Evolutionary conservation across 2,329 filamentous ascomycete species (phyloP), one percentile per base, ranked within the genome.

Genomic region (Hysterium pulicare): DNA sequence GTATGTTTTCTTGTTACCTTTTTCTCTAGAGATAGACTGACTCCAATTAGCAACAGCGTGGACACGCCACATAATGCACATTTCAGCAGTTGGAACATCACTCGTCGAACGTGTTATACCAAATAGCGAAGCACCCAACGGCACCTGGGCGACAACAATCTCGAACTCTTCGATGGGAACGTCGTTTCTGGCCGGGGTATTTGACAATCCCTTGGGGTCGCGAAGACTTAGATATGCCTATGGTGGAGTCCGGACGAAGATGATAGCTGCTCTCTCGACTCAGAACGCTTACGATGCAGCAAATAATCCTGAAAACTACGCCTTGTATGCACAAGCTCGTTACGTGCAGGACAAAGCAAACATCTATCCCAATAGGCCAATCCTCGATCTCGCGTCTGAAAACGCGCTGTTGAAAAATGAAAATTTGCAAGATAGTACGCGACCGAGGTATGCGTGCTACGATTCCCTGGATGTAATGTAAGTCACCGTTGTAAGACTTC

Each of bases 251-350:
- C 54, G 61, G n/a, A 47, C 59, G 2, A 66, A 66, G 22, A 42
- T 64, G 2, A 45, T 66, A 0, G 58, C 60, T 15, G 50, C 51
- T 2, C 46, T 64, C 3, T 57, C 59, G 2, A 61, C 56, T 0
- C 62, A 64, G 23, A 53, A 56, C 48, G 47, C 56, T 0, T 66
- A 64, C 31, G 60, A 64, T 26, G 55, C 61, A 2, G 48, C 48
- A 1, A 64, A 63, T 36, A 66, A 66, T 19, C 58, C 62, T 0
- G 62, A 66, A 33, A 66, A 59, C 34, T 64, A 66, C 35, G 61
- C 59, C 2, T 31, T 66, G 4, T 64, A 61, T 38, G 61, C 62
- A 13, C 54, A 59, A 37, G 53, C 60, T 16, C 57, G 55, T 19
- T 66, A 64, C 31, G 48, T 66, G 1, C 48, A 64, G 32, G 36